Evolutionary conservation across 805 yeast genomes (phyloP).

Genomic region (Saturnispora halmiae): DNA sequence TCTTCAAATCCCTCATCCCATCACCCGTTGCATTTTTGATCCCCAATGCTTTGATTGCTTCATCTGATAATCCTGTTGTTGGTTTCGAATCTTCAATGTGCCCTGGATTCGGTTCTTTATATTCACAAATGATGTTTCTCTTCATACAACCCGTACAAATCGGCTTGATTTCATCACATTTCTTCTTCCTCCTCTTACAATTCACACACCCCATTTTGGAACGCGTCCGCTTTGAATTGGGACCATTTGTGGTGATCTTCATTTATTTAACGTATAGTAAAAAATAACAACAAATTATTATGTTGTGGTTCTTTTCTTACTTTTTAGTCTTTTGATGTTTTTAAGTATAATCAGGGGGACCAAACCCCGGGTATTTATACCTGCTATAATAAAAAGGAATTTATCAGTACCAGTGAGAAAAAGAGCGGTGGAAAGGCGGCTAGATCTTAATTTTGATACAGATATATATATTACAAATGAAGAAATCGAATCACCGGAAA

Average conservation of each 20-base stretch:
- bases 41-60: conserved; percentile 7
- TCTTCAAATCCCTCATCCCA: conserved; percentile 8
- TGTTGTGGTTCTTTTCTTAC: background rate
- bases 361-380: no score
- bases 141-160: conserved; percentile 24
- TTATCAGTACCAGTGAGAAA: background rate
- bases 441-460: conserved; percentile 4
- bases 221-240: conserved; percentile 10
- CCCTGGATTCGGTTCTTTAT: conserved; percentile 9
- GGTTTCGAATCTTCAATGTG: background rate
- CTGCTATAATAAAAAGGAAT: no score
- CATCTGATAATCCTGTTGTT: conserved; percentile 5
- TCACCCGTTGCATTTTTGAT: conserved; percentile 9
- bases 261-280: background rate
- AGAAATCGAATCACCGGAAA: no score
- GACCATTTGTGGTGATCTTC: background rate
- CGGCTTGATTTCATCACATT: conserved; percentile 25
- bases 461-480: background rate
- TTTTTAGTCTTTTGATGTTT: no score
- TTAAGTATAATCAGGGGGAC: no score
- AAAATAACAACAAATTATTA: background rate
- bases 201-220: conserved; percentile 24
- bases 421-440: background rate
- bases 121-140: conserved; percentile 17
- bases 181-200: conserved; percentile 25